phyloP scores from a whole-genome alignment of 2,329 filamentous ascomycete genomes.

The Diaporthe destruens region DNA sequence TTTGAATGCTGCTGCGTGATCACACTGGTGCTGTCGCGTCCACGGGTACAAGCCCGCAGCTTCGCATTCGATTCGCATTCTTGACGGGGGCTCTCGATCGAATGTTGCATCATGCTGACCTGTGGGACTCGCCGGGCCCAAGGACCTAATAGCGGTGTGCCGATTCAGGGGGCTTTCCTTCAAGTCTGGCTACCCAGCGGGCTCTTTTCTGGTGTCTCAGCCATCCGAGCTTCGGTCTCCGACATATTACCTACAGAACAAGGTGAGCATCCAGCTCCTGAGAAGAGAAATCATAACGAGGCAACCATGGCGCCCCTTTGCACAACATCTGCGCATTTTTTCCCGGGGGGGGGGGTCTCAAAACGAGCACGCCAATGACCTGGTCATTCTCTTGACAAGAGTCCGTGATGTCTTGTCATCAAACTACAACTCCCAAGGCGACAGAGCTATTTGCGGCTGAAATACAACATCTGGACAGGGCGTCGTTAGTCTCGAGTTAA shows the following conservation, averaged over 20 bases:
- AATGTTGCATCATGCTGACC: not conserved
- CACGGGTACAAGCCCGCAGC: not conserved
- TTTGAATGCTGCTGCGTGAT: no score
- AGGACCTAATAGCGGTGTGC: not conserved
- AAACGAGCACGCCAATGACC: not conserved
- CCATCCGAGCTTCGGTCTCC: not conserved
- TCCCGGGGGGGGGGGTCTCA: not conserved
- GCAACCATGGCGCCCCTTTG: slow-evolving; percentile 5
- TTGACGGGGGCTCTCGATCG: no score
- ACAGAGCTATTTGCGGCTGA: not conserved
- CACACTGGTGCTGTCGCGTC: not conserved
- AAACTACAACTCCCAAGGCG: not conserved
- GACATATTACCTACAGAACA: not conserved
- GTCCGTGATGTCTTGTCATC: not conserved
- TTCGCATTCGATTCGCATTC: not conserved
- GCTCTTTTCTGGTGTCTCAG: not conserved
- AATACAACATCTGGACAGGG: not conserved
- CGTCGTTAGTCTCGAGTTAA: no score
- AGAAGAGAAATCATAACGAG: not conserved
- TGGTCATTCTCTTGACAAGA: not conserved
- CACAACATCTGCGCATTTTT: slow-evolving; percentile 10
- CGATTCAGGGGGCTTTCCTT: not conserved
- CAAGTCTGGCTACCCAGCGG: not conserved
- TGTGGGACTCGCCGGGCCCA: not conserved
- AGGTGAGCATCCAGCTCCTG: not conserved